Conservation (phyloP, 352 stramenopile genomes). For the Nothophytophthora sp. region DNA sequence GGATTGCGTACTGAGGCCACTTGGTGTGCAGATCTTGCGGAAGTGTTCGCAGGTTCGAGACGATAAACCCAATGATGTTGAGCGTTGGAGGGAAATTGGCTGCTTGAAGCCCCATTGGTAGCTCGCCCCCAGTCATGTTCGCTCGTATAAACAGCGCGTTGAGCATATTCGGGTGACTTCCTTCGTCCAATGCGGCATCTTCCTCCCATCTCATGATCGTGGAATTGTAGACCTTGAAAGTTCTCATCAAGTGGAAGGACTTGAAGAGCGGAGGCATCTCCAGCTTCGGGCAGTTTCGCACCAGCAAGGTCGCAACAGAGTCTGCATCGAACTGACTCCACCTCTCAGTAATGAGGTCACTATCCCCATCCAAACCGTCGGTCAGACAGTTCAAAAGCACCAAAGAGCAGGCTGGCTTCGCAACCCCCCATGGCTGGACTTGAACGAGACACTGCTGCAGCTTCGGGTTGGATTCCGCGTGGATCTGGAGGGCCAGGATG, state of each 20-base stretch:
- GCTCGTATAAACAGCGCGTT: slow-evolving; percentile 29
- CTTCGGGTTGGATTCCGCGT: slow-evolving; percentile 14
- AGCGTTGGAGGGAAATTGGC: slow-evolving; percentile 29
- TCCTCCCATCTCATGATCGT: slow-evolving; percentile 27
- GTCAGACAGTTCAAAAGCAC: slow-evolving; percentile 29
- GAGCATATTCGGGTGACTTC: slow-evolving; percentile 27
- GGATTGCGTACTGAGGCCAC: slow-evolving; percentile 16
- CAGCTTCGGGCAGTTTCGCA: slow-evolving; percentile 32
- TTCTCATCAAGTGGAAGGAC: no score
- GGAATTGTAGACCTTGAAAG: slow-evolving; percentile 42
- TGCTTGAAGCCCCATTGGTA: slow-evolving; percentile 39
- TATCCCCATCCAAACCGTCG: slow-evolving; percentile 9
- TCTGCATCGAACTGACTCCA: slow-evolving; percentile 21
- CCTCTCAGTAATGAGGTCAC: neutral
- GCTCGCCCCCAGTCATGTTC: slow-evolving; percentile 16
- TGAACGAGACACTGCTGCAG: slow-evolving; percentile 31
- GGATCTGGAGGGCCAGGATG: slow-evolving; percentile 24
- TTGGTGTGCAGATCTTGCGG: slow-evolving; percentile 33
- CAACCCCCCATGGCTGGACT: slow-evolving; percentile 25
- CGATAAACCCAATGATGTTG: slow-evolving; percentile 29
- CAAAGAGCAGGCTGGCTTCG: slow-evolving; percentile 19
- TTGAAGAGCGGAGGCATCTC: no score
- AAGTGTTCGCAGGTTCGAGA: slow-evolving; percentile 32
- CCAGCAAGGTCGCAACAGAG: slow-evolving; percentile 15
- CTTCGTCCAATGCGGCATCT: slow-evolving; percentile 23